Conservation (phyloP, 2,329 filamentous ascomycete genomes). For the Cercospora beticola region DNA sequence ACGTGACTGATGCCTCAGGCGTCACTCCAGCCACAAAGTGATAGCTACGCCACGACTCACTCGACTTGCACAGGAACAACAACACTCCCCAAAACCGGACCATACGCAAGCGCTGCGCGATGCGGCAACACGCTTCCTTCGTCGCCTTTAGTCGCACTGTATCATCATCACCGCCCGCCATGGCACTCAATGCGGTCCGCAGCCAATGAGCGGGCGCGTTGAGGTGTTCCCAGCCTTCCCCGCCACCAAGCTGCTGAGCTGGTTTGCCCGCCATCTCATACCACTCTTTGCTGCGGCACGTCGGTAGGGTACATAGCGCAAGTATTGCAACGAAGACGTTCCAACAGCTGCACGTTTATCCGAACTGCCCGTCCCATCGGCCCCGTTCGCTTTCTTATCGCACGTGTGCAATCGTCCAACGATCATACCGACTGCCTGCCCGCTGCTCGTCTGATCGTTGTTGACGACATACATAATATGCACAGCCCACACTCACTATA, state of each 20-base stretch:
- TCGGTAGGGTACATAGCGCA: background rate
- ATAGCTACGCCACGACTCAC: background rate
- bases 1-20: background rate
- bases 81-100: background rate
- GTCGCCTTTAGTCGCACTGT: background rate
- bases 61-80: background rate
- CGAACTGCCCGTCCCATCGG: conserved; percentile 5
- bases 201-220: conserved; percentile 3
- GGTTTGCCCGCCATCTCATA: conserved; percentile 6
- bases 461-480: background rate
- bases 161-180: background rate
- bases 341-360: conserved; percentile 6
- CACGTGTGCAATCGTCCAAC: conserved; percentile 6
- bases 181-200: background rate
- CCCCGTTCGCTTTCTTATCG: conserved; percentile 7
- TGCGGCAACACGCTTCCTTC: background rate
- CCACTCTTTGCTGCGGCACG: background rate
- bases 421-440: background rate
- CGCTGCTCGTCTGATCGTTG: background rate
- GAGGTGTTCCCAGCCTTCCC: conserved; percentile 8
- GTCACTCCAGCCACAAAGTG: background rate
- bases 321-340: conserved; percentile 4
- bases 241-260: conserved; percentile 6
- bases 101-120: background rate
- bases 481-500: background rate